These are phyloP conservation scores for Mariannaea sp. DNA, from an alignment of 2,329 filamentous ascomycete species.

Conservation along the genomic window DNA sequence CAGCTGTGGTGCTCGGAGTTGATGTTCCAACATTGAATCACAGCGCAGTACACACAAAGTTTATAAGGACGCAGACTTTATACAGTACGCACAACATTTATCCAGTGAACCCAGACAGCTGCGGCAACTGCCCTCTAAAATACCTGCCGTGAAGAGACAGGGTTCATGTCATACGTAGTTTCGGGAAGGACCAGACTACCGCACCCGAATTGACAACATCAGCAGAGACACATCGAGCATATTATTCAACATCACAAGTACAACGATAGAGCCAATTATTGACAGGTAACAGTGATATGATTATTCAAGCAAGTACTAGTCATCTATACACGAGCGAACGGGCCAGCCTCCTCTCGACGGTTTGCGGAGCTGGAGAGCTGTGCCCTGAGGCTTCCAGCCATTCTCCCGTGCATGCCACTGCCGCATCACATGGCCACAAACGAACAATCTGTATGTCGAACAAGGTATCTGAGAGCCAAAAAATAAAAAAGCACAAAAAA, in stretches of 20 bases:
- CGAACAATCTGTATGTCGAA: constrained; percentile 57
- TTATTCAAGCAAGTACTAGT: constrained; percentile 42
- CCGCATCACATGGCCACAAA: constrained; percentile 35
- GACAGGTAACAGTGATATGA: constrained; percentile 33
- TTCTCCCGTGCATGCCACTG: constrained; percentile 27
- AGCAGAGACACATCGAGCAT: too few relatives aligned
- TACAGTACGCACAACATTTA: neutral
- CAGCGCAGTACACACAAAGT: too few relatives aligned
- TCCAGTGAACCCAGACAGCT: neutral
- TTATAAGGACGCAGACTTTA: too few relatives aligned
- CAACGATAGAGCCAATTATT: constrained; percentile 1
- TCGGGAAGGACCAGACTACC: too few relatives aligned
- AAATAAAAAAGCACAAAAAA: constrained; percentile 20
- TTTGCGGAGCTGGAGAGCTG: constrained; percentile 19
- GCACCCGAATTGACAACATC: too few relatives aligned
- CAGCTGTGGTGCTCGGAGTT: neutral
- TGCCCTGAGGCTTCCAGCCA: constrained; percentile 20
- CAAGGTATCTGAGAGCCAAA: constrained; percentile 60
- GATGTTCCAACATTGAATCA: neutral
- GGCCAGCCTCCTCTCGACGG: constrained; percentile 38
- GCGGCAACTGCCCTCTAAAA: neutral
- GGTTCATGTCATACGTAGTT: too few relatives aligned
- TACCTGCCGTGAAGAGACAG: too few relatives aligned
- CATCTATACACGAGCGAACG: constrained; percentile 45
- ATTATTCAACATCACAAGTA: neutral